phyloP scores from a whole-genome alignment of 2,329 filamentous ascomycete genomes.

The Claviceps arundinis region DNA sequence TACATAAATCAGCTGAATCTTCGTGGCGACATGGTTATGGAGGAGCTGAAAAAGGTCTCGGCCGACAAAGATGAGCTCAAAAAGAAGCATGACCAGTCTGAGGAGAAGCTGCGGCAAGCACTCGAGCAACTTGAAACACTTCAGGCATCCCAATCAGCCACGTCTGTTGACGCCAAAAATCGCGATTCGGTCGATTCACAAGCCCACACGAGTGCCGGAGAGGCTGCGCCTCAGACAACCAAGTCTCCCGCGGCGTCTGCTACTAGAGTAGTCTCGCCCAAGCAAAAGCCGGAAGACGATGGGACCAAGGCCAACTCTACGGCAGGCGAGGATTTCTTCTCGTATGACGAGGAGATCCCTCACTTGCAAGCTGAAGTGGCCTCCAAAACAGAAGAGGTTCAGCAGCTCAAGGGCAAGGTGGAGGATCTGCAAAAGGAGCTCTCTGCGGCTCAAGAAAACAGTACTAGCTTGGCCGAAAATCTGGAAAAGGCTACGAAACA shows the following conservation, averaged over 20 bases:
- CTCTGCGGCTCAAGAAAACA: slow-evolving; percentile 56
- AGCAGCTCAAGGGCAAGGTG: slow-evolving; percentile 56
- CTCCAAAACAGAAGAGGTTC: slow-evolving; percentile 57
- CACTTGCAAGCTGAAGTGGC: slow-evolving; percentile 64
- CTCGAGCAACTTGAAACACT: slow-evolving; percentile 48
- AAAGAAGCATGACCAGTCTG: slow-evolving; percentile 57
- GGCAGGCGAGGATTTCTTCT: slow-evolving; percentile 68
- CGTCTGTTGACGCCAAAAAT: slow-evolving; percentile 15
- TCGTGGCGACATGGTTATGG: slow-evolving; percentile 84
- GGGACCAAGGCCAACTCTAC: slow-evolving; percentile 15
- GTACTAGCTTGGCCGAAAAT: slow-evolving; percentile 49
- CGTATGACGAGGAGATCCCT: slow-evolving; percentile 77
- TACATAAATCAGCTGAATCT: slow-evolving; percentile 79
- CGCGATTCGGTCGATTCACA: slow-evolving; percentile 14
- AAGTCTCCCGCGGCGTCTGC: slow-evolving; percentile 36
- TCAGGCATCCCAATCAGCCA: slow-evolving; percentile 25
- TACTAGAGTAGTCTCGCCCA: slow-evolving; percentile 35
- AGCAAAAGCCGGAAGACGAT: slow-evolving; percentile 23
- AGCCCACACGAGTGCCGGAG: slow-evolving; percentile 3
- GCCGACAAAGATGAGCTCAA: slow-evolving; percentile 69
- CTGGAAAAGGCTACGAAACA: slow-evolving; percentile 56
- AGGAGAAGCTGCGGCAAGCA: slow-evolving; percentile 48
- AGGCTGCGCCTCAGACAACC: slow-evolving; percentile 14
- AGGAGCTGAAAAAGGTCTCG: slow-evolving; percentile 79
- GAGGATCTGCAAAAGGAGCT: slow-evolving; percentile 57